Base-by-base conservation (phyloP, 257 asterid species). In the Nicotiana noctiflora region DNA sequence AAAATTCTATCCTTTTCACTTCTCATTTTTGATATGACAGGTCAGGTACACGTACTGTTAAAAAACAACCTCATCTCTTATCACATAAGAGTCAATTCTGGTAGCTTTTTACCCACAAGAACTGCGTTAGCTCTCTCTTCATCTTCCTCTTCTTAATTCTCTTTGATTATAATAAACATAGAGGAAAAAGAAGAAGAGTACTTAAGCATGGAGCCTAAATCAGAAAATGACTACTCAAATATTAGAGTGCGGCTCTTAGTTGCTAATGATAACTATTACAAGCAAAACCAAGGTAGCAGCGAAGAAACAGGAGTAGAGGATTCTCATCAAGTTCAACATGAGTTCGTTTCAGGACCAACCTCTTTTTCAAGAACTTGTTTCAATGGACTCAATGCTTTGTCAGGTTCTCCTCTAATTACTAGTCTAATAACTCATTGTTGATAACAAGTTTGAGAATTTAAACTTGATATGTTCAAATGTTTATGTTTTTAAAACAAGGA, bases 281-380 rank as follows among this genome's bases (percentile, higher is more conserved):
- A 37, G 46, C 46, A 37, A 37, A 37, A 37, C 46, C 10, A 37
- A 37, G 10, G 46, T 6, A 37, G 46, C 46, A 37, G 46, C 2
- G 46, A 37, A 6, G 46, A 37, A 37, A 37, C 46, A 37, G 2
- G 46, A 37, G 10, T 37, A 37, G 2, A 37, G 46, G 46, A 37
- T 7, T 2, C 10, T 37, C 46, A 37, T 37, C 46, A 37, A 37
- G 10, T 37, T 37, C 10, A 37, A 6, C 46, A 6, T 37, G 46
- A 37, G 0, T 51, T 44, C 14, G 14, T 64, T 12, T 74, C 67
- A 29, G 85, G 80, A 15, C 75, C 63, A 11, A 90, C 98, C 0
- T 86, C 97, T 8, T 94, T 94, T 89, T 88, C 81, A 88, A 93
- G 89, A 74, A 93, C 98, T 66, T 93, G 95, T 90, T 95, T 95